Evolutionary conservation across 2,329 filamentous ascomycete species (phyloP).

Genomic region (Lachnellula suecica): DNA sequence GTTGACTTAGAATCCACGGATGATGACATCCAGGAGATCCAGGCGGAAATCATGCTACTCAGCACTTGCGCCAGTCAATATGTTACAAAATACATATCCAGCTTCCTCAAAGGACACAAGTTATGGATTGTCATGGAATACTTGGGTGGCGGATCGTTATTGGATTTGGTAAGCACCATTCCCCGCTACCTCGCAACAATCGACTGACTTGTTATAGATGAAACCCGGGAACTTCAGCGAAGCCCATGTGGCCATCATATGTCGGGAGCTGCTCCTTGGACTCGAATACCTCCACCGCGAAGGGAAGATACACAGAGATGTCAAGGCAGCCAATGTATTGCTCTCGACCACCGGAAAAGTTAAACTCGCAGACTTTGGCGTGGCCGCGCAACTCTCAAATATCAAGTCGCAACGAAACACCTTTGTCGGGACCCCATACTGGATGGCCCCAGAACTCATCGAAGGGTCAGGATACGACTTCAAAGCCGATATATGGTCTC

Average conservation of each 20-base stretch:
- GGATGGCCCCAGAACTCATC: conserved; percentile 96
- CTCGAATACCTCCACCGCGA: conserved; percentile 92
- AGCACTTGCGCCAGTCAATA: conserved; percentile 93
- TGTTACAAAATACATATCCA: conserved; percentile 95
- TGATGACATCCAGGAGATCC: conserved; percentile 97
- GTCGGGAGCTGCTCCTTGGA: conserved; percentile 83
- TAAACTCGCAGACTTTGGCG: conserved; percentile 95
- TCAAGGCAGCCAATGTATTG: conserved; percentile 95
- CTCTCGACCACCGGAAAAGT: conserved; percentile 88
- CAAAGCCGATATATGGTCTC: conserved; percentile 91
- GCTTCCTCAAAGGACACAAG: conserved; percentile 93
- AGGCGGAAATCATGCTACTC: conserved; percentile 92
- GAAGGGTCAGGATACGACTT: conserved; percentile 82
- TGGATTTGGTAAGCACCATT: conserved; percentile 93
- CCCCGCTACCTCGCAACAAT: no score
- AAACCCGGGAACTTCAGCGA: conserved; percentile 90
- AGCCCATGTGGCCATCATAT: conserved; percentile 89
- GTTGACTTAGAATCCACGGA: conserved; percentile 99
- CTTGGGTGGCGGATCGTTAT: conserved; percentile 88
- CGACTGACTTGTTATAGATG: conserved; percentile 52
- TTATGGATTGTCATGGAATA: conserved; percentile 99
- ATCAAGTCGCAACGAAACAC: conserved; percentile 98
- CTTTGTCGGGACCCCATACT: conserved; percentile 95
- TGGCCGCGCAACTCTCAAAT: conserved; percentile 93
- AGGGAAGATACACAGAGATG: conserved; percentile 94